Base-by-base conservation (phyloP, 768 basidiomycete species). In the Suillus bovinus region DNA sequence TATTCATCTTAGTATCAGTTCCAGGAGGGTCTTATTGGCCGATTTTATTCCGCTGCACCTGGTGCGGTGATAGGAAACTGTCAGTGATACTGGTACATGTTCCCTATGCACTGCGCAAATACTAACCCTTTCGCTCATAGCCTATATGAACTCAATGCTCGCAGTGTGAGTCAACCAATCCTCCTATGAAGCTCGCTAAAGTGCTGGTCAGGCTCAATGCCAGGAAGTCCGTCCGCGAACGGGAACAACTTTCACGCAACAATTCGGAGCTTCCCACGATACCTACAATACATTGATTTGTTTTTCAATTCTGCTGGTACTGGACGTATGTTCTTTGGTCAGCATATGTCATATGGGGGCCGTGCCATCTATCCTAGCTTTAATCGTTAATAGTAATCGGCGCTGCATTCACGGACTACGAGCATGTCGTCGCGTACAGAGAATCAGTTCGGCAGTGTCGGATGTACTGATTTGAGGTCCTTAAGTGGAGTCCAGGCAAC, bases 81-180 rank as follows among this genome's bases (percentile, higher is more conserved):
- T 72, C 55, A 56, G 64, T 27, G 24, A 27, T 49, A 17, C 3
- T 49, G n/a, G n/a, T n/a, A 17, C 5, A 20, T 24, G 10, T 34
- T 39, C 4, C 14, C 2, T 16, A 24, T 22, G 33, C n/a, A 22
- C 58, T n/a, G 8, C 16, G 34, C 17, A 29, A 27, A 22, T 24
- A 44, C 61, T 2, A 60, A 16, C 2, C 5, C 20, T 9, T 27
- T 9, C 42, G 10, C 29, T 5, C 13, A 31, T 44, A 71, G 71
- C 63, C 38, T 72, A 68, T 14, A n/a, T 34, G 20, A 73, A 68
- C 24, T 73, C 68, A 17, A 68, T 69, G 65, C 38, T 73, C 4
- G 46, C 68, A 5, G 68, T 72, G 71, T 72, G 55, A 65, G 71
- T 29, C 7, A 22, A 22, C 2, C 5, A 29, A 3, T 52, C 10